Conservation (phyloP, 768 basidiomycete genomes). For the Jaapia argillacea region DNA sequence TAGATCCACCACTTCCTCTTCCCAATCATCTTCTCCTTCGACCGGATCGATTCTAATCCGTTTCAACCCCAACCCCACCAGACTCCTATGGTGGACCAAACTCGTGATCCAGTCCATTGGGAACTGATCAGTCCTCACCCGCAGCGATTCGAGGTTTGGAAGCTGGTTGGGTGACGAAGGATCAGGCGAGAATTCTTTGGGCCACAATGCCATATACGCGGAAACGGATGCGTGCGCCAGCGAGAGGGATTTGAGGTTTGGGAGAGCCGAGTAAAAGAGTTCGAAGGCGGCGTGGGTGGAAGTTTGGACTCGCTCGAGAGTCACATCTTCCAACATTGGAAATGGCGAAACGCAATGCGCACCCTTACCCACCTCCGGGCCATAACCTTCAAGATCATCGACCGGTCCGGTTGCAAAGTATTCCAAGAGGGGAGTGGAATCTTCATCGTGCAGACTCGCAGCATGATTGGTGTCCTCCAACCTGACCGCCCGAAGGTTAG, state of each 20-base stretch:
- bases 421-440: conserved; percentile 26
- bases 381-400: not conserved
- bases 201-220: conserved; percentile 11
- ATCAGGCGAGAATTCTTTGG: no score
- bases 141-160: no score
- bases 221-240: conserved; percentile 11
- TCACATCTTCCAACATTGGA: conserved; percentile 25
- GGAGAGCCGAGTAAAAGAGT: conserved; percentile 10
- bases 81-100: no score
- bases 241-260: conserved; percentile 12
- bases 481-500: conserved; percentile 24
- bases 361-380: conserved; percentile 14
- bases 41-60: no score
- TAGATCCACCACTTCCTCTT: no score
- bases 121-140: no score
- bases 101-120: no score
- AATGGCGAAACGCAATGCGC: conserved; percentile 18
- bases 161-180: no score
- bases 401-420: no score
- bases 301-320: conserved; percentile 27
- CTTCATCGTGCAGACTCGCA: conserved; percentile 27
- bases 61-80: no score
- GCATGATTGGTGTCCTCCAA: conserved; percentile 38
- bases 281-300: conserved; percentile 13
- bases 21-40: no score